Evolutionary conservation across 352 stramenopile species (phyloP).

Genomic region (Phytopythium kandeliae): DNA sequence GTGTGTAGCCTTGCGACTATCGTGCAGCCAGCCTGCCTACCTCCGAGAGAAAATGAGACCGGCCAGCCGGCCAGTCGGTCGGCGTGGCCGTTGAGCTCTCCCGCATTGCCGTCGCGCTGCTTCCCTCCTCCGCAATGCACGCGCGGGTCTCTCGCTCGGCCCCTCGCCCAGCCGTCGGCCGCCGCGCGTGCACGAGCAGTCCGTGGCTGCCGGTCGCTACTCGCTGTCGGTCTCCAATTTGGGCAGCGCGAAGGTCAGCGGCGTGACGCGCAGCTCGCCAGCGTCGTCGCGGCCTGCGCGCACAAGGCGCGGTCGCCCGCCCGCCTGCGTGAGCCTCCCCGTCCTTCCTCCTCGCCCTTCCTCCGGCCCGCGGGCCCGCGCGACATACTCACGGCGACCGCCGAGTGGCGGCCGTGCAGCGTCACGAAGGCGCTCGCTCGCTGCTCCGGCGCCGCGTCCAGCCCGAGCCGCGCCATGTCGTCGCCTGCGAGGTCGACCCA

Average conservation of each 20-base stretch:
- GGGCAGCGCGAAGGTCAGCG: slow-evolving; percentile 30
- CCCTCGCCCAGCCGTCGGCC: no score
- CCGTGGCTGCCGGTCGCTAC: no score
- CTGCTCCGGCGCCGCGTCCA: slow-evolving; percentile 33
- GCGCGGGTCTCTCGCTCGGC: background rate
- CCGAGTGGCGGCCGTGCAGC: slow-evolving; percentile 37
- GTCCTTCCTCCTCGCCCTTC: no score
- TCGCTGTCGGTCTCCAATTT: slow-evolving; percentile 6
- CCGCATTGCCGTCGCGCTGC: background rate
- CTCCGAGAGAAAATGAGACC: background rate
- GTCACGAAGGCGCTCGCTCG: slow-evolving; percentile 39
- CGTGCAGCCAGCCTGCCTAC: background rate
- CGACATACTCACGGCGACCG: slow-evolving; percentile 47
- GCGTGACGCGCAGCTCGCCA: slow-evolving; percentile 26
- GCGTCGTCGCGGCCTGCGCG: slow-evolving; percentile 23
- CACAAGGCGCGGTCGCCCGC: background rate
- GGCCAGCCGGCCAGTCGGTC: background rate
- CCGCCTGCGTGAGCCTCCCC: background rate
- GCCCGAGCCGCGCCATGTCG: slow-evolving; percentile 30
- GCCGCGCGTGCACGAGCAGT: no score
- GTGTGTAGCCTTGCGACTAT: no score
- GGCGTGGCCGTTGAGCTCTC: background rate
- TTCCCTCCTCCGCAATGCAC: background rate
- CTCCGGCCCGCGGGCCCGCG: slow-evolving; percentile 17
- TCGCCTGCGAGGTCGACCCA: slow-evolving; percentile 52